Evolutionary conservation across 2,329 filamentous ascomycete genomes (phyloP), one percentile per base, ranked within the genome.

Genomic region (Helicocarpus griseus): DNA sequence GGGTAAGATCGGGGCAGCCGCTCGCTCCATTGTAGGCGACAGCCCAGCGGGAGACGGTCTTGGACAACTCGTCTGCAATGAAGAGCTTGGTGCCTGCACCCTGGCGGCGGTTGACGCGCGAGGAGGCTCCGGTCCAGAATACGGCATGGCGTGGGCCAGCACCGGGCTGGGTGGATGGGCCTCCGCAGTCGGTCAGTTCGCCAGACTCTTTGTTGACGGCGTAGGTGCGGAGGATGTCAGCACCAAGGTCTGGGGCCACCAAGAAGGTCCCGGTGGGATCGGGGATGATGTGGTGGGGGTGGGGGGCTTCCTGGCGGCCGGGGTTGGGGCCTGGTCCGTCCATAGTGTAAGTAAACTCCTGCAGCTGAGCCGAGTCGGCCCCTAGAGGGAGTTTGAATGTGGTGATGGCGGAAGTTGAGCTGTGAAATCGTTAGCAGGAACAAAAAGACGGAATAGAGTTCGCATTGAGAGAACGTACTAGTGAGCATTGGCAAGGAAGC

Each of bases 161-260:
- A 17, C 80, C 81, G 2, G 26, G 74, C 68, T 50, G 50, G 9
- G 45, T 49, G 28, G 61, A 57, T 41, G 81, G 64, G 22, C 77
- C 68, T 9, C 66, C 67, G 56, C 73, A 65, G 35, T 58, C 60
- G 11, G 75, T 68, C 47, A 75, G 72, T 14, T 68, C 61, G 43
- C 71, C 69, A 13, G 60, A 66, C 1, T 60, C 59, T 2, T 56
- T 56, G 56, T 77, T 66, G 61, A 81, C 68, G 54, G 66, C 60
- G 64, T 77, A 85, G 74, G 77, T 63, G 57, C 77, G 79, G 48
- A 85, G 64, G 22, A 79, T 58, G 58, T 86, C 82, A 0, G 76
- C 73, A 43, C 82, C 78, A 4, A 87, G 72, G 57, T 86, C 82
- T 3, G 82, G 80, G 14, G 82, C 74, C 13, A 84, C 58, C 31